Base-by-base conservation (phyloP, 2,329 filamentous ascomycete genomes). In the Fusarium oxysporum region DNA sequence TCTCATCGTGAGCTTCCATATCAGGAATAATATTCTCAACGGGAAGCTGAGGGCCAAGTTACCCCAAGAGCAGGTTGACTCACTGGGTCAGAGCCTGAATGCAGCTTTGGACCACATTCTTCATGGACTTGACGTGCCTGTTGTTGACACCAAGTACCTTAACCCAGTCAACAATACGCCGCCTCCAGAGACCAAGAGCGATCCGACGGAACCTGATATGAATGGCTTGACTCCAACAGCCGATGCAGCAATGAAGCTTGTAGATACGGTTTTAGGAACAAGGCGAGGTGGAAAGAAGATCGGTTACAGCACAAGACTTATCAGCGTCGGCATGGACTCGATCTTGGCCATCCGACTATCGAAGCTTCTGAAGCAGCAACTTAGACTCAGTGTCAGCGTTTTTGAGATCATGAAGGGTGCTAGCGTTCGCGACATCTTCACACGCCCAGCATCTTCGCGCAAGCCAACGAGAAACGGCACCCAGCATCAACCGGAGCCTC, bases 311-410 rank as follows among this genome's bases (percentile, higher is more conserved):
- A 72, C 64, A 1, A 72, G 19, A 5, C 37, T 72, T 3, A 64
- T 72, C 13, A 72, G 44, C 11, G 19, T 60, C 2, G 69, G 69
- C 0, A 50, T 72, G 6, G 69, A 72, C 30, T 72, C 69, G 0
- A 72, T 72, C 11, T 40, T 57, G 14, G 69, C 69, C 5, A 72
- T 72, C 14, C 64, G 69, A 0, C n/a, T 72, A 8, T 72, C 64
- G 8, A 72, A 69, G 32, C 48, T 72, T 10, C 7, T 72, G 9
- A 72, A 32, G 16, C 54, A 70, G 17, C 30, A 41, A 14, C 13
- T 72, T 8, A 32, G 68, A 4, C 13, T 71, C 2, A 25, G 7
- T 12, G 43, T 56, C 3, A 59, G 53, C 6, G 68, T 71, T 4
- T 55, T 71, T 11, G 62, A 71, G 21, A 68, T 71, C n/a, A 71